phyloP scores from a whole-genome alignment of 2,329 filamentous ascomycete genomes.

The Trichoderma cornu-damae region DNA sequence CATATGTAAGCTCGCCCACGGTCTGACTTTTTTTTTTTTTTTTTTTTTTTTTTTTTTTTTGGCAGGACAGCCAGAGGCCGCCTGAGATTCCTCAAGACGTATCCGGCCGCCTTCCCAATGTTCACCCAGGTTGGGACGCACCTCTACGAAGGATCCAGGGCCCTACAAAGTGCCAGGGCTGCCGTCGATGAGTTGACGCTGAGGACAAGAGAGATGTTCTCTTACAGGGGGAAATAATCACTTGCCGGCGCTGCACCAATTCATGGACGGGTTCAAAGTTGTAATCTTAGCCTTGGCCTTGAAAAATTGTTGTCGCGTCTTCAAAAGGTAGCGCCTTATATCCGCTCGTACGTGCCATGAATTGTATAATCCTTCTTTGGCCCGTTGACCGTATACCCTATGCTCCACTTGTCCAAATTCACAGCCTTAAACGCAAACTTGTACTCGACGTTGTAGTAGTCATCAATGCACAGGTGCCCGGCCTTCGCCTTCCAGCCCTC shows the following conservation, averaged over 20 bases:
- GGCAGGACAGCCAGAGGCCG: not conserved
- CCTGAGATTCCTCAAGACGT: not conserved
- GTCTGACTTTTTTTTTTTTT: not conserved
- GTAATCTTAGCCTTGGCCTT: too few species aligned
- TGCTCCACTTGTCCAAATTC: constrained; percentile 52
- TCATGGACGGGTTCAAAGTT: not conserved
- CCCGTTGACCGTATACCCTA: constrained; percentile 62
- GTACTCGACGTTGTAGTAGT: constrained; percentile 67
- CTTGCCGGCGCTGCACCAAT: not conserved
- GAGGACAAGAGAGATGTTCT: not conserved
- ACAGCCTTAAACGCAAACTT: constrained; percentile 59
- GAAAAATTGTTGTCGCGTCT: not conserved
- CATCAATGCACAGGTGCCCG: constrained; percentile 64
- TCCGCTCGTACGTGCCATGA: constrained; percentile 46
- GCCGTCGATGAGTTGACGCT: not conserved
- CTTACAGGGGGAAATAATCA: not conserved
- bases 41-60: too few species aligned
- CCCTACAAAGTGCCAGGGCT: not conserved
- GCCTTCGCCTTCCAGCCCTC: constrained; percentile 59
- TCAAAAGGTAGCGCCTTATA: not conserved
- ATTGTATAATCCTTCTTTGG: constrained; percentile 70
- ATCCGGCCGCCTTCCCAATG: not conserved
- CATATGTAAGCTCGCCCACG: not conserved
- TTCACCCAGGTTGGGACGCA: not conserved
- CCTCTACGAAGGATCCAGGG: not conserved